A percentile compares a stretch with the other conserved stretches of the same genome.
phyloP scores from a whole-genome alignment of 2,329 filamentous ascomycete genomes.

The Sporothrix euskadiensis region DNA sequence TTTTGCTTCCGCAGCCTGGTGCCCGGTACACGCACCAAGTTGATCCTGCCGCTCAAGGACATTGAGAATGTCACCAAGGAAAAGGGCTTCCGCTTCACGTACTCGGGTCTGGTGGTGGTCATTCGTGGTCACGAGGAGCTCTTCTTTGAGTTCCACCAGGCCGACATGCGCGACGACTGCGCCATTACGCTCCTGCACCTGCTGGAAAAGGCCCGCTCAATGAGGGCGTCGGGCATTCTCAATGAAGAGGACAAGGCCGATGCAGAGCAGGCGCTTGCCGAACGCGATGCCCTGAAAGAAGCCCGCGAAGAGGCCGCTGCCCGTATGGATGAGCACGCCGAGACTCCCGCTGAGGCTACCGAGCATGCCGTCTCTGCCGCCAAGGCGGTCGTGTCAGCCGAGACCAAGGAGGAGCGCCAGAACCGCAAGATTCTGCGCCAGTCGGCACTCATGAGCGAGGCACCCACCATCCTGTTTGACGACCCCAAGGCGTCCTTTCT shows the following conservation, averaged over 20 bases:
- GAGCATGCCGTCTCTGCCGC: not conserved
- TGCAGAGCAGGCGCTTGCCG: conserved; percentile 73
- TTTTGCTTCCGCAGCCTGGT: conserved; percentile 93
- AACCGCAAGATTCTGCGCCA: conserved; percentile 51
- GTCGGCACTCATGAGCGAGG: conserved; percentile 52
- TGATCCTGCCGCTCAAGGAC: conserved; percentile 86
- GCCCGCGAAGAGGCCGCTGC: conserved; percentile 56
- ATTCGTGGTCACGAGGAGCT: conserved; percentile 93
- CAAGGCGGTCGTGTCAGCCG: not conserved
- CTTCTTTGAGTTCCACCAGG: conserved; percentile 87
- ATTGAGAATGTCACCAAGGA: conserved; percentile 94
- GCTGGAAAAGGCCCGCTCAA: conserved; percentile 69
- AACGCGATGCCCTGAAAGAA: conserved; percentile 77
- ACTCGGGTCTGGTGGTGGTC: conserved; percentile 86
- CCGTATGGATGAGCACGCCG: conserved; percentile 49
- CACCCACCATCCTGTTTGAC: conserved; percentile 81
- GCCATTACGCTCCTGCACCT: conserved; percentile 75
- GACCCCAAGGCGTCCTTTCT: conserved; percentile 84
- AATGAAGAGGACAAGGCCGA: conserved; percentile 68
- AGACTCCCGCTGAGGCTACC: not conserved
- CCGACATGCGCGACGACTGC: conserved; percentile 83
- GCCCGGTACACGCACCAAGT: conserved; percentile 85
- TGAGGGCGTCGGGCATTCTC: conserved; percentile 68
- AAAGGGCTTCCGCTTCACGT: conserved; percentile 89
- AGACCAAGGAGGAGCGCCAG: conserved; percentile 32